These are phyloP conservation scores for Diplosphaera chodatii DNA, from an alignment of 139 green algal species.

Conservation along the genomic window DNA sequence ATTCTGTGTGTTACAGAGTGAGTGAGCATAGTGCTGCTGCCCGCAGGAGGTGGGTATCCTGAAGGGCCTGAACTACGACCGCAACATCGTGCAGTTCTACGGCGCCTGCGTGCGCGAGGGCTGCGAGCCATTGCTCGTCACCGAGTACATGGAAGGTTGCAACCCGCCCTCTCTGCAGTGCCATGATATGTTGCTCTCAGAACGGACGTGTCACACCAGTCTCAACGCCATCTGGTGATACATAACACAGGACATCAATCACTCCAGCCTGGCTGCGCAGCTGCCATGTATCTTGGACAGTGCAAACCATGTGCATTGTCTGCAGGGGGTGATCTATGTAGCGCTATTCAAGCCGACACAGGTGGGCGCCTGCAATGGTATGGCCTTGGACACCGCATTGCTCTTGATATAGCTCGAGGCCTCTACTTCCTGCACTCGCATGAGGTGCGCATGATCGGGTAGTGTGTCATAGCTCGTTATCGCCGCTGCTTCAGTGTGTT, in stretches of 20 bases:
- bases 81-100: slow-evolving; percentile 10
- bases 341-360: slow-evolving; percentile 2
- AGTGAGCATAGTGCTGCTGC: no score
- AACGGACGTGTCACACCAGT: no score
- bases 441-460: slow-evolving; percentile 8
- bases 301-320: no score
- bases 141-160: slow-evolving; percentile 1
- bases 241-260: no score
- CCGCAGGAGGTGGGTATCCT: slow-evolving; percentile 3
- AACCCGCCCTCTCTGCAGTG: no score
- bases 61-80: slow-evolving; percentile 7
- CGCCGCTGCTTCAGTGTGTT: no score
- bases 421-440: slow-evolving; percentile 15
- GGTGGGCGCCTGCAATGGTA: slow-evolving; percentile 4
- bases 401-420: slow-evolving; percentile 8
- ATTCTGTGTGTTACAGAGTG: no score
- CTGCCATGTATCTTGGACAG: no score
- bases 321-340: slow-evolving; percentile 8
- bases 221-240: no score
- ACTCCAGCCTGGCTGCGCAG: no score
- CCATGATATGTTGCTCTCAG: no score
- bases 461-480: no score
- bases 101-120: slow-evolving; percentile 5
- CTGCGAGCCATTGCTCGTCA: background rate
- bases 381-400: slow-evolving; percentile 4